These are phyloP conservation scores for Salvia splendens DNA, from an alignment of 257 asterid species.

Conservation along the genomic window DNA sequence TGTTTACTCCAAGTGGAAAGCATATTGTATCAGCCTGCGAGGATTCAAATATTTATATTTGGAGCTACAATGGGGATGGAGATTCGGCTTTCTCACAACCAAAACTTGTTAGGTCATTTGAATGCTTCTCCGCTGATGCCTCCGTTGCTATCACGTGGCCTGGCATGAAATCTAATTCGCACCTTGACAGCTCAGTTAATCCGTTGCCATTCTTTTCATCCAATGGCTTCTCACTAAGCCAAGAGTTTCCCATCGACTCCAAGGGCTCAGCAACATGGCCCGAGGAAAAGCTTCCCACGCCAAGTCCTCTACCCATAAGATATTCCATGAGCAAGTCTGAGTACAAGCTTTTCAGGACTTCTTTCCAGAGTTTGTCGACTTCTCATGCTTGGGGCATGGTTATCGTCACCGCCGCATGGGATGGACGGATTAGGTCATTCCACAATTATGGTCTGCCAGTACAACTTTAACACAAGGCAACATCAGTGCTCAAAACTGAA, in stretches of 20 bases:
- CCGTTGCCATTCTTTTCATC: conserved; percentile 55
- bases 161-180: conserved; percentile 48
- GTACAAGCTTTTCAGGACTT: conserved; percentile 63
- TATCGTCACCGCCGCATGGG: conserved; percentile 80
- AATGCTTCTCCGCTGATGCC: conserved; percentile 66
- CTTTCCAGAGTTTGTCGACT: conserved; percentile 63
- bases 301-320: conserved; percentile 38
- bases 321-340: conserved; percentile 63
- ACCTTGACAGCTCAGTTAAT: conserved; percentile 30
- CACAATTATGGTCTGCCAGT: conserved; percentile 88
- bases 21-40: conserved; percentile 79
- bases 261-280: conserved; percentile 97
- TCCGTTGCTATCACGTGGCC: conserved; percentile 88
- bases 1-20: conserved; percentile 70
- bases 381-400: conserved; percentile 88
- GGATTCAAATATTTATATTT: conserved; percentile 68
- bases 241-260: conserved; percentile 60
- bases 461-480: conserved; percentile 44
- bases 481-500: no score
- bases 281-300: conserved; percentile 79
- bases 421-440: conserved; percentile 83
- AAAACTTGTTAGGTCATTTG: conserved; percentile 56
- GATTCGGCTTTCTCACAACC: conserved; percentile 40
- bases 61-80: conserved; percentile 50
- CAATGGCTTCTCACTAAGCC: conserved; percentile 55